These are phyloP conservation scores for Chaetomiaceae sp. DNA, from an alignment of 2,329 filamentous ascomycete species.

Conservation along the genomic window DNA sequence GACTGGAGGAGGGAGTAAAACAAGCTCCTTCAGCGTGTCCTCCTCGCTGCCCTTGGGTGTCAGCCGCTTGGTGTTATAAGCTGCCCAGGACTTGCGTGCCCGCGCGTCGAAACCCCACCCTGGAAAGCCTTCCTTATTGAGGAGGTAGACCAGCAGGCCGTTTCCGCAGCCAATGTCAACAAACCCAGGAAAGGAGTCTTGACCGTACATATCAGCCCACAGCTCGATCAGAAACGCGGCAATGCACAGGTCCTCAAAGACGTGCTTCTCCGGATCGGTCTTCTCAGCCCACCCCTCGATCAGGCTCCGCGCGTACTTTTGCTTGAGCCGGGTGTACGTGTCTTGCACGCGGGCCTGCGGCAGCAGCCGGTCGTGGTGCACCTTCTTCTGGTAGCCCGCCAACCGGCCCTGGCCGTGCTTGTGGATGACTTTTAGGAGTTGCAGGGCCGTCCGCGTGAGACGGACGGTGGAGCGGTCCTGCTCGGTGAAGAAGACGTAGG, in stretches of 20 bases:
- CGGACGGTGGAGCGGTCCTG: conserved; percentile 37
- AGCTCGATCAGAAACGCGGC: conserved; percentile 89
- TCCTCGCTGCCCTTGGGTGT: conserved; percentile 14
- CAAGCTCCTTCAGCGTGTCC: conserved; percentile 40
- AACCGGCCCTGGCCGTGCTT: conserved; percentile 67
- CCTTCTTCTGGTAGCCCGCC: conserved; percentile 71
- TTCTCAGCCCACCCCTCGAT: conserved; percentile 77
- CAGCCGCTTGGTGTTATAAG: conserved; percentile 50
- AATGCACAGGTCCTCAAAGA: conserved; percentile 91
- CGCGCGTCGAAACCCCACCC: conserved; percentile 93
- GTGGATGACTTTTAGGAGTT: conserved; percentile 63
- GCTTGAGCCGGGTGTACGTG: conserved; percentile 75
- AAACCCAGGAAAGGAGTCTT: conserved; percentile 70
- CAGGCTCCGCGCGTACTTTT: conserved; percentile 67
- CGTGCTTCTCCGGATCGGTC: conserved; percentile 85
- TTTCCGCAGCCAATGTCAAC: conserved; percentile 97
- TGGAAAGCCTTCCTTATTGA: conserved; percentile 72
- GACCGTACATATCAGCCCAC: conserved; percentile 77
- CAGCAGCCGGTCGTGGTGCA: conserved; percentile 77
- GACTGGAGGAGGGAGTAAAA: conserved; percentile 47
- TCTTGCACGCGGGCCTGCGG: conserved; percentile 74
- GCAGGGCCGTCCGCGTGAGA: conserved; percentile 62
- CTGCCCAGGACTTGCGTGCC: conserved; percentile 76
- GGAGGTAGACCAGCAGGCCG: conserved; percentile 79
- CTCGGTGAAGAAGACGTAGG: conserved; percentile 52